Conservation (phyloP, 2,329 filamentous ascomycete species). For the Penicillium corylophilum region DNA sequence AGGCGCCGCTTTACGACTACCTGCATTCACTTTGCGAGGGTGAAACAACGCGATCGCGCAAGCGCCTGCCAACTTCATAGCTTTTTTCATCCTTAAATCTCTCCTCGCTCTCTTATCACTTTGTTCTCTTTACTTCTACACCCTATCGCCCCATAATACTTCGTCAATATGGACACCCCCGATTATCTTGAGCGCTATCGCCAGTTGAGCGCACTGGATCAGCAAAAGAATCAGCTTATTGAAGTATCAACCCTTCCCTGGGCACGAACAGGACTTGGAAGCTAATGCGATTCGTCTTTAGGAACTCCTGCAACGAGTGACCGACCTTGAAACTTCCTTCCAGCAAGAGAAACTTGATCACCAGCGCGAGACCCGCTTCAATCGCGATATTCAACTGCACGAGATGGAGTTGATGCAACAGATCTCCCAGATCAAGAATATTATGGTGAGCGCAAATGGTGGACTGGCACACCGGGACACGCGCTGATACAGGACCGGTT, state of each 20-base stretch:
- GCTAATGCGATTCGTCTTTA: conserved; percentile 26
- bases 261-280: conserved; percentile 5
- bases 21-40: neutral
- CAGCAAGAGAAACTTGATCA: conserved; percentile 47
- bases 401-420: conserved; percentile 50
- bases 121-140: conserved; percentile 2
- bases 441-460: conserved; percentile 41
- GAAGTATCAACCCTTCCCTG: conserved; percentile 35
- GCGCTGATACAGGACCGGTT: conserved; percentile 9
- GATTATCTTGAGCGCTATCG: conserved; percentile 45
- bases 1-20: neutral
- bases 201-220: conserved; percentile 44
- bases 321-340: conserved; percentile 45
- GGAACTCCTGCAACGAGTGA: conserved; percentile 48
- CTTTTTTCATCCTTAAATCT: conserved; percentile 1
- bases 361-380: conserved; percentile 49
- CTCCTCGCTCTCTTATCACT: neutral
- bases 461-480: conserved; percentile 1
- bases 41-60: conserved; percentile 19
- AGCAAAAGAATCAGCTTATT: conserved; percentile 50
- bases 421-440: conserved; percentile 43
- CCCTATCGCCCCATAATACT: conserved; percentile 1
- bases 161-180: conserved; percentile 31
- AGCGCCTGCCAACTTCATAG: conserved; percentile 15
- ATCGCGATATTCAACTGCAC: conserved; percentile 48